phyloP scores from a whole-genome alignment of 441 rosid species.

The Adansonia gregorii region DNA sequence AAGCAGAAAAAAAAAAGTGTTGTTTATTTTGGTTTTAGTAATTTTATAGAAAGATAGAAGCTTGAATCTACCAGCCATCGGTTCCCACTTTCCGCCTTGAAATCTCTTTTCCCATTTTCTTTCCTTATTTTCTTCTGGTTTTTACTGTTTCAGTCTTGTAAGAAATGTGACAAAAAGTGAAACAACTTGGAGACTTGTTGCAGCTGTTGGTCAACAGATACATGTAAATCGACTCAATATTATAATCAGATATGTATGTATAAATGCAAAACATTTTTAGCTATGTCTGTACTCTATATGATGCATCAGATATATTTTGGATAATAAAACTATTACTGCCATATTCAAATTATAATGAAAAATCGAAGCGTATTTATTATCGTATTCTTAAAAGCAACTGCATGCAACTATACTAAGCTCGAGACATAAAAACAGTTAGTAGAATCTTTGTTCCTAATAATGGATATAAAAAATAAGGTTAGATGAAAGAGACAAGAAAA shows the following conservation, averaged over 20 bases:
- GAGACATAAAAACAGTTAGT: too few species aligned
- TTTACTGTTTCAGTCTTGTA: neutral
- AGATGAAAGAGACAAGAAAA: constrained; percentile 30
- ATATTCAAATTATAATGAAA: neutral
- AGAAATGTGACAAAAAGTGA: neutral
- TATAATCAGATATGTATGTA: too few species aligned
- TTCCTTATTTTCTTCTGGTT: neutral
- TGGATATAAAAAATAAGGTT: neutral
- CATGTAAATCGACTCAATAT: neutral
- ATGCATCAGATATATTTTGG: neutral
- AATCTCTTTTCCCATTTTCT: neutral
- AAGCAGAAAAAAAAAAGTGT: neutral
- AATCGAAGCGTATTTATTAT: too few species aligned
- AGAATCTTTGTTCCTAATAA: neutral
- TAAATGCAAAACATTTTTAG: neutral
- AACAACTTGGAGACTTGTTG: too few species aligned
- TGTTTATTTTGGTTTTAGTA: neutral
- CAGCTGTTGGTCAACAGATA: neutral
- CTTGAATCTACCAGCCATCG: neutral
- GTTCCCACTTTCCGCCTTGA: neutral
- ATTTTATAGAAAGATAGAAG: neutral
- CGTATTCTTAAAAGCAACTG: too few species aligned
- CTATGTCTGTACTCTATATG: neutral
- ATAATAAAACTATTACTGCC: too few species aligned
- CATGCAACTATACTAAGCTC: too few species aligned